Base-by-base conservation (phyloP, 306 rosid genomes). In the Parietaria judaica region DNA sequence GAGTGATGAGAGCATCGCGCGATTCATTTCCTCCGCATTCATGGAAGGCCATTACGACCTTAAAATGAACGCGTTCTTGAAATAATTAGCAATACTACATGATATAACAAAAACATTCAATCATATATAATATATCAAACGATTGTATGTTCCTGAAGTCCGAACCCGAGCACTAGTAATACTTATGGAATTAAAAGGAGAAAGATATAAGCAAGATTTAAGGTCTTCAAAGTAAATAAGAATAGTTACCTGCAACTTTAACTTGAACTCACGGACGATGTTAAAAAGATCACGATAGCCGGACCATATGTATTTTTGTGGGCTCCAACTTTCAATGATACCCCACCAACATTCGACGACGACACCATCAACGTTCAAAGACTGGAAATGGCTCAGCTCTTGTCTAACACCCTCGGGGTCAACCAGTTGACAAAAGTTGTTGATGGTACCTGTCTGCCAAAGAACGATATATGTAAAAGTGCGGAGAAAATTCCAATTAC, bases 331-430 rank as follows among this genome's bases (percentile, higher is more conserved):
- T 78, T 92, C 99, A 70, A 86, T 78, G 58, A 92, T 86, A 36
- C 99, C 96, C 99, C 99, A 92, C 98, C 99, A 92, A 76, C 99
- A 92, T 66, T 88, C 88, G 66, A 92, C 86, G 53, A 80, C 69
- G 58, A 92, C 79, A 50, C 99, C 99, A 65, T 92, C 99, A 16
- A 83, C 74, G 58, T 86, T 78, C 64, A 88, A 72, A 57, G 99
- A 80, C 74, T 86, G 81, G 65, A 86, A 66, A 74, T 80, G 89
- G 63, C 80, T 74, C 54, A 92, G 79, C 84, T 88, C 95, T 78
- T 77, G 86, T 64, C 84, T 84, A 56, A 84, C 72, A 64, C 95
- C 85, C 41, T 82, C 90, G 54, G 94, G 94, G 78, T 88, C 94
- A 74, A 88, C 77, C 84, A 92, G 83, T 74, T 86, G 95, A 75